A percentile compares a stretch with the other conserved stretches of the same genome.
Evolutionary conservation across 768 basidiomycete species (phyloP).

Genomic region (Amanita muscaria): DNA sequence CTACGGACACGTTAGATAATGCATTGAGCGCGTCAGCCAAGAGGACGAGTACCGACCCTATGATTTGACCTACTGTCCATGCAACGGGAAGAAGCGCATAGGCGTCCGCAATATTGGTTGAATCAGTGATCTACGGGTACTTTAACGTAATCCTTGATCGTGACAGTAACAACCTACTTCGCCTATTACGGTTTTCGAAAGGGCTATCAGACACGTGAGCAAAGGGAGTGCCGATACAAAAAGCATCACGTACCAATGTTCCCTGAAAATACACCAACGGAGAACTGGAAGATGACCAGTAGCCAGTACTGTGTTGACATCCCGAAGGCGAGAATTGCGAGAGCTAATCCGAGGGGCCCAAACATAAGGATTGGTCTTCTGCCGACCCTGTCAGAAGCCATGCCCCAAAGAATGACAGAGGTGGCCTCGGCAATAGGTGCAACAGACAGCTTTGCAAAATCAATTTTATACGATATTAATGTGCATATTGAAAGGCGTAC

Average conservation of each 20-base stretch:
- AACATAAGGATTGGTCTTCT: conserved; percentile 34
- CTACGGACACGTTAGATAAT: conserved; percentile 3
- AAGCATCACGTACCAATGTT: not conserved
- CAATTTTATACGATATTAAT: not conserved
- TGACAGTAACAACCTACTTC: not conserved
- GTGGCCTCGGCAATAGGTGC: conserved; percentile 36
- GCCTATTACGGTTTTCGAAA: not conserved
- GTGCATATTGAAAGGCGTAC: conserved; percentile 15
- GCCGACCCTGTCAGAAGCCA: conserved; percentile 34
- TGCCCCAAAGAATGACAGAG: conserved; percentile 37
- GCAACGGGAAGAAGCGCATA: conserved; percentile 26
- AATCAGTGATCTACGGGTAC: conserved; percentile 36
- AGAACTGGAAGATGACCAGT: conserved; percentile 13
- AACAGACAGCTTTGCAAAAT: conserved; percentile 28
- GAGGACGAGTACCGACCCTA: conserved; percentile 19
- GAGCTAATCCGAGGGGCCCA: conserved; percentile 30
- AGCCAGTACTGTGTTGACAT: conserved; percentile 30
- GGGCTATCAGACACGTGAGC: conserved; percentile 17
- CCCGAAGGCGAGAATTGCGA: conserved; percentile 35
- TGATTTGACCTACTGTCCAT: conserved; percentile 26
- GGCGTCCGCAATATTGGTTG: conserved; percentile 31
- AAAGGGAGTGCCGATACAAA: conserved; percentile 17
- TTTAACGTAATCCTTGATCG: conserved; percentile 7
- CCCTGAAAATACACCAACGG: conserved; percentile 8
- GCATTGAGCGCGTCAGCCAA: too few species aligned